Evolutionary conservation across 73 alveolate genomes (phyloP).

Genomic region (Paramecium biaurelia): DNA sequence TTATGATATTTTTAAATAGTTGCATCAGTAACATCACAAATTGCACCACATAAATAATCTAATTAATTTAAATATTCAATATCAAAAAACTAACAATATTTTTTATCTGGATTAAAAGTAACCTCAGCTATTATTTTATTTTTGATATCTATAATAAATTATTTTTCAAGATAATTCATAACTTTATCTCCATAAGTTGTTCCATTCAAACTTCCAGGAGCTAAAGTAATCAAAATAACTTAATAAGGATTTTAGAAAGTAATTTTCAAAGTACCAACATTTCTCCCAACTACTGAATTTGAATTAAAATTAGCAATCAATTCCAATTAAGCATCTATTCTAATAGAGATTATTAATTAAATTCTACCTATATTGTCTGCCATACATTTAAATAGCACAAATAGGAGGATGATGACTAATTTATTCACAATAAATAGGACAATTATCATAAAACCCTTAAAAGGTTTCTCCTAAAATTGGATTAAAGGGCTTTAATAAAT

Average conservation of each 20-base stretch:
- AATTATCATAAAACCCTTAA: conserved; percentile 73
- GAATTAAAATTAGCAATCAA: conserved; percentile 64
- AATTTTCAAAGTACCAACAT: conserved; percentile 32
- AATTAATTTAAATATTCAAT: neutral
- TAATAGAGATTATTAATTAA: neutral
- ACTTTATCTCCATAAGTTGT: conserved; percentile 60
- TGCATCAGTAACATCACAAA: conserved; percentile 41
- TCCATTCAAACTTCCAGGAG: conserved; percentile 64
- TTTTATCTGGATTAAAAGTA: conserved; percentile 56
- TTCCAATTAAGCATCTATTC: conserved; percentile 52
- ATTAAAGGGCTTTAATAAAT: conserved; percentile 74
- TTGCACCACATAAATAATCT: conserved; percentile 57
- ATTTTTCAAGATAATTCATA: conserved; percentile 46
- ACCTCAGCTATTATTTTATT: conserved; percentile 49
- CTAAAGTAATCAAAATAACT: neutral
- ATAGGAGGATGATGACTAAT: conserved; percentile 73
- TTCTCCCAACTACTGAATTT: conserved; percentile 61
- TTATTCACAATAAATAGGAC: conserved; percentile 63
- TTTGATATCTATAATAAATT: neutral
- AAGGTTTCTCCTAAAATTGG: conserved; percentile 91
- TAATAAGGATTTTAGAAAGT: conserved; percentile 50
- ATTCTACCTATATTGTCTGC: conserved; percentile 22
- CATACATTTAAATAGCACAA: conserved; percentile 37
- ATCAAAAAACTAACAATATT: neutral
- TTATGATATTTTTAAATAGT: neutral